These are phyloP conservation scores for Trichoderma orchidacearum DNA, from an alignment of 495 filamentous ascomycete genomes.

Conservation along the genomic window DNA sequence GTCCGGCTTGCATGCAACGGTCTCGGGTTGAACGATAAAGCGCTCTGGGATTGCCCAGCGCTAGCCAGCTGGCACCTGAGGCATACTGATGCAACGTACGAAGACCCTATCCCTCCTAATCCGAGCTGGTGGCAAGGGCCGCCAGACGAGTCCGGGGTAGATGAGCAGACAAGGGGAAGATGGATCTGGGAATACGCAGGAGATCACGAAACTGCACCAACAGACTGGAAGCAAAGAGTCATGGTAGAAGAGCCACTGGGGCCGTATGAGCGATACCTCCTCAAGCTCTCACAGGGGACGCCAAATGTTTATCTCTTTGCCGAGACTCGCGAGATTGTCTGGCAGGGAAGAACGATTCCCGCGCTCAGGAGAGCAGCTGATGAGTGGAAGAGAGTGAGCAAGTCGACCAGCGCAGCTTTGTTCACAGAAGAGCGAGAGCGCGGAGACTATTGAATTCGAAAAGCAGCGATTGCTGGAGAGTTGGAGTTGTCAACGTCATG, in stretches of 20 bases:
- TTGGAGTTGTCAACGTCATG: neutral
- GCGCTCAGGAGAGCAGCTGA: neutral
- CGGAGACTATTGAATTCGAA: no score
- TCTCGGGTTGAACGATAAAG: slow-evolving; percentile 41
- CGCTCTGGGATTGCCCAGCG: slow-evolving; percentile 37
- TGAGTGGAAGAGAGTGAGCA: no score
- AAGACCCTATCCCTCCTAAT: slow-evolving; percentile 20
- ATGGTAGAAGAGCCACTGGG: slow-evolving; percentile 38
- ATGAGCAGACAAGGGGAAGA: slow-evolving; percentile 6
- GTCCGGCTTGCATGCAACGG: slow-evolving; percentile 38
- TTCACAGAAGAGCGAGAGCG: no score
- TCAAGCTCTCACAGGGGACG: slow-evolving; percentile 26
- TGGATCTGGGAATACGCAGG: slow-evolving; percentile 41
- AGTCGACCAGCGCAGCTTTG: no score
- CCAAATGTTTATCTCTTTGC: slow-evolving; percentile 22
- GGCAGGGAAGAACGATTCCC: neutral
- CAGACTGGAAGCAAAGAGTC: slow-evolving; percentile 7
- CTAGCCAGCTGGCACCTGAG: slow-evolving; percentile 29
- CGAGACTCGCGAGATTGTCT: slow-evolving; percentile 1
- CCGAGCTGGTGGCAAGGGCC: slow-evolving; percentile 19
- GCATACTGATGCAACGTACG: slow-evolving; percentile 11
- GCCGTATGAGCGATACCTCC: slow-evolving; percentile 32
- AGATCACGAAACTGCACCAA: slow-evolving; percentile 20
- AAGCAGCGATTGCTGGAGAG: no score
- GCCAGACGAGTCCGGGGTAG: neutral